phyloP scores from a whole-genome alignment of 2,329 filamentous ascomycete species.

The Pseudocercospora fijiensis region DNA sequence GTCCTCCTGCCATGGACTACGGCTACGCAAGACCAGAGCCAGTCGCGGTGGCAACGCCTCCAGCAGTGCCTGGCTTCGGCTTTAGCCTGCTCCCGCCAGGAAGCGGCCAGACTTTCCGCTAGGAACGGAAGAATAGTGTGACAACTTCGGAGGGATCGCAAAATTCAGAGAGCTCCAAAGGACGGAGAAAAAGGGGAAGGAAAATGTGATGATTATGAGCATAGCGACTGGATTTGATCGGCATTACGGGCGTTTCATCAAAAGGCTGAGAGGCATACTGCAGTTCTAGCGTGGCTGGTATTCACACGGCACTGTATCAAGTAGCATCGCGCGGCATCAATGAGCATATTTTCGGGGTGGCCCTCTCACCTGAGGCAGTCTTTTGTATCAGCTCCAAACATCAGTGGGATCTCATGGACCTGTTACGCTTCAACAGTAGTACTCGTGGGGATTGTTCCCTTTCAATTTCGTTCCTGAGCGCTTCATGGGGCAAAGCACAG shows the following conservation, averaged over 20 bases:
- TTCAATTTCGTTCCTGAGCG: slow-evolving; percentile 30
- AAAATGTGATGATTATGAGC: slow-evolving; percentile 1
- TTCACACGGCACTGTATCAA: not conserved
- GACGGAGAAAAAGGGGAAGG: not conserved
- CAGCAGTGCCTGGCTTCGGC: slow-evolving; percentile 43
- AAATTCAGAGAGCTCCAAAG: not conserved
- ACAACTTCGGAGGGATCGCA: not conserved
- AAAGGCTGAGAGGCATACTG: not conserved
- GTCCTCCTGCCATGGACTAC: slow-evolving; percentile 31
- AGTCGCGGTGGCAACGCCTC: slow-evolving; percentile 42
- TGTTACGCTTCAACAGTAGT: not conserved
- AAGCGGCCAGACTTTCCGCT: slow-evolving; percentile 23
- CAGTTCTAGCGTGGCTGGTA: not conserved
- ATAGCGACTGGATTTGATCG: not conserved
- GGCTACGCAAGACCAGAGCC: slow-evolving; percentile 38
- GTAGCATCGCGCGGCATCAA: not conserved
- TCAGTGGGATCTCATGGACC: no score
- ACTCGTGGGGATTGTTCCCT: slow-evolving; percentile 30
- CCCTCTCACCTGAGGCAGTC: not conserved
- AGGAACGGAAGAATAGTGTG: slow-evolving; percentile 1
- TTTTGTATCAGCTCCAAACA: not conserved
- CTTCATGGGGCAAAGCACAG: slow-evolving; percentile 12
- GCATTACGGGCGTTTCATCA: slow-evolving; percentile 2
- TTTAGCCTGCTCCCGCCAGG: slow-evolving; percentile 32
- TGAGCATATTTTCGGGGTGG: not conserved